phyloP scores from a whole-genome alignment of 192 early-diverging fungal species.

The Entrophospora sp. region DNA sequence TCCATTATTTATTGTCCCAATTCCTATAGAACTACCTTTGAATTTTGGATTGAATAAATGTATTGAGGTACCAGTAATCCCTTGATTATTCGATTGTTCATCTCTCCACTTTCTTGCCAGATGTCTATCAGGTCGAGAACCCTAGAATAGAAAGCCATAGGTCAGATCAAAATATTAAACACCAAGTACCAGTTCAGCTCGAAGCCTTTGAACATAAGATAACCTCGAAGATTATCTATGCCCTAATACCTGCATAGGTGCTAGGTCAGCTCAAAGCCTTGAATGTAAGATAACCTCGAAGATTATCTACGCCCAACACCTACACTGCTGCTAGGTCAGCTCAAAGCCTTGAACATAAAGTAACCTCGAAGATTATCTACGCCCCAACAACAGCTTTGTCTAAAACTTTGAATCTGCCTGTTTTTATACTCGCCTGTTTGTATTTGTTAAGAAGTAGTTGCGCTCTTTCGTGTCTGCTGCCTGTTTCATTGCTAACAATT shows the following conservation, averaged over 20 bases:
- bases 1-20: too few species aligned
- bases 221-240: slow-evolving; percentile 3
- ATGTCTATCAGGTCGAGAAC: too few species aligned
- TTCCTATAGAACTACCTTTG: too few species aligned
- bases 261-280: neutral
- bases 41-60: too few species aligned
- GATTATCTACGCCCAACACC: neutral
- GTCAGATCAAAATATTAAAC: too few species aligned
- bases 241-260: too few species aligned
- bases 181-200: too few species aligned
- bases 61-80: too few species aligned
- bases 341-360: neutral
- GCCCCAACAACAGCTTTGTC: slow-evolving; percentile 12
- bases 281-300: neutral
- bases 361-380: neutral
- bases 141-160: too few species aligned
- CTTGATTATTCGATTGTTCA: too few species aligned
- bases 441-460: neutral
- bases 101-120: too few species aligned
- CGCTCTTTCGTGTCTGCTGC: neutral
- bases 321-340: too few species aligned
- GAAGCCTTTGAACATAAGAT: slow-evolving; percentile 1
- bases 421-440: slow-evolving; percentile 1
- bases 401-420: neutral
- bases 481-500: neutral